Evolutionary conservation across 2,329 filamentous ascomycete species (phyloP).

Genomic region (Calonectria pteridis): DNA sequence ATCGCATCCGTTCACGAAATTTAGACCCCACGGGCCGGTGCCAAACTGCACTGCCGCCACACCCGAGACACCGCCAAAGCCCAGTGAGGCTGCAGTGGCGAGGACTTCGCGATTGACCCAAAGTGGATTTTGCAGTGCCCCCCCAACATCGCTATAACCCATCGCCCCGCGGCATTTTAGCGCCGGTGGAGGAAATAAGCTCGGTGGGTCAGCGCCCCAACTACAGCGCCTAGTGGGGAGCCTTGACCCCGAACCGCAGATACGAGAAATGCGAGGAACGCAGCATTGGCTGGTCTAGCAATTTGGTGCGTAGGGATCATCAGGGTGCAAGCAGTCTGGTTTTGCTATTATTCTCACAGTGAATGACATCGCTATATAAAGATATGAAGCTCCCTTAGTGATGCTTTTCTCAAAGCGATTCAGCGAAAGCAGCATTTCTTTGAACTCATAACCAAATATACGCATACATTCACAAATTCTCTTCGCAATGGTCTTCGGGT

Average conservation of each 20-base stretch:
- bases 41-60: background rate
- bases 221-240: background rate
- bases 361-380: background rate
- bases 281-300: background rate
- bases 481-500: constrained; percentile 44
- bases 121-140: background rate
- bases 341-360: background rate
- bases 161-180: background rate
- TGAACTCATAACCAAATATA: background rate
- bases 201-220: background rate
- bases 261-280: constrained; percentile 14
- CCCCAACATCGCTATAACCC: background rate
- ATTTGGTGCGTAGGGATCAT: background rate
- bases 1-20: constrained; percentile 10
- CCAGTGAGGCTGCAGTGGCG: background rate
- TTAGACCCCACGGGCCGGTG: background rate
- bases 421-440: background rate
- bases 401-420: background rate
- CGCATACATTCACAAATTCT: background rate
- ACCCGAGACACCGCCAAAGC: background rate
- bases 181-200: background rate
- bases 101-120: background rate
- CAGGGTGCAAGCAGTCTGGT: background rate
- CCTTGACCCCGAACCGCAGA: constrained; percentile 6
- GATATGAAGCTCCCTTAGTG: background rate